These are phyloP conservation scores for Myriosclerotinia duriaeana DNA, from an alignment of 2,329 filamentous ascomycete genomes.

Conservation along the genomic window DNA sequence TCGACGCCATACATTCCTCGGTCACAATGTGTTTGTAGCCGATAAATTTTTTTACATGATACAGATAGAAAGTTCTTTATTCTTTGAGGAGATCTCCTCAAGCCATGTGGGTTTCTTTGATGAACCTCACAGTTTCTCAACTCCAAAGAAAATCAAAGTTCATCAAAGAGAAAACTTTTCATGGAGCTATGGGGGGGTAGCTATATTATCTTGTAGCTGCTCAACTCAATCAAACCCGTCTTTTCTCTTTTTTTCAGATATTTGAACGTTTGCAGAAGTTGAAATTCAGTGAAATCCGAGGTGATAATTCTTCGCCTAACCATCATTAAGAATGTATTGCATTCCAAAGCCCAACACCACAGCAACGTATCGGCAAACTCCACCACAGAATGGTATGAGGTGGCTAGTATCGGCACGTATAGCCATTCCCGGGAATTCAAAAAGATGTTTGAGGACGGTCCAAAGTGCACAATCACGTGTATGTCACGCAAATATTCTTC, in stretches of 20 bases:
- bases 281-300: conserved; percentile 5
- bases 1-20: conserved; percentile 19
- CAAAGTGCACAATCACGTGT: conserved; percentile 23
- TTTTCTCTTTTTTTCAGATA: background rate
- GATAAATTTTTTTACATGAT: background rate
- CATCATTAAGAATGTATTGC: conserved; percentile 23
- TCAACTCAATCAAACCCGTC: background rate
- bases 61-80: background rate
- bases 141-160: background rate
- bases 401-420: conserved; percentile 24
- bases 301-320: conserved; percentile 7
- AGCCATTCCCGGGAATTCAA: conserved; percentile 25
- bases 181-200: conserved; percentile 14
- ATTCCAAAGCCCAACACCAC: conserved; percentile 11
- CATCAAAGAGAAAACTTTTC: conserved; percentile 9
- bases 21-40: conserved; percentile 22
- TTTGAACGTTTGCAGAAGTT: conserved; percentile 21
- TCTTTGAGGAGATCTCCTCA: conserved; percentile 7
- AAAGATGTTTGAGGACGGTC: conserved; percentile 22
- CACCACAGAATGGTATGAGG: background rate
- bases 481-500: conserved; percentile 23
- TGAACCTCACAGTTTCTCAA: background rate
- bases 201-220: conserved; percentile 11
- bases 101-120: conserved; percentile 12
- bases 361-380: conserved; percentile 10